Base-by-base conservation (phyloP, 2,329 filamentous ascomycete species). In the Colletotrichum australisinense region DNA sequence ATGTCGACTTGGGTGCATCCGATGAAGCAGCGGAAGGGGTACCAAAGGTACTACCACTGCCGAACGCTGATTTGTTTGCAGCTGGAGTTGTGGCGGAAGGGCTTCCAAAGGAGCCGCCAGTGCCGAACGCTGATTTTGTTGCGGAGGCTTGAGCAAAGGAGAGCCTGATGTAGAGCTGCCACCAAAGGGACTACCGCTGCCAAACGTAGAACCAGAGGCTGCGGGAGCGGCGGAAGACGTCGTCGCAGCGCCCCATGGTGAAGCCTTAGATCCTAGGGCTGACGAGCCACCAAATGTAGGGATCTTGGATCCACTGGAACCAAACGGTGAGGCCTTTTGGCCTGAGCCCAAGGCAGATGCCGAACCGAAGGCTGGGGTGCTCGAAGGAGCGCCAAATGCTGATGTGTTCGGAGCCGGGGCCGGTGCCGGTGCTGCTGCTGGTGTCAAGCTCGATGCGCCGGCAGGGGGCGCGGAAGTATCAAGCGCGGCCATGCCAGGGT, bases 401-500 rank as follows among this genome's bases (percentile, higher is more conserved):
- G 83, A 59, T 63, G 77, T 64, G 72, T 12, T 57, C 24, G 70
- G 19, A 11, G 56, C 28, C 5, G 52, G 19, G 24, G 57, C 32
- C 57, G 12, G 7, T 7, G 49, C 67, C 28, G 68, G 24, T 11
- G 67, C 14, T 11, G 67, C 14, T 74, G 82, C 72, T 59, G 78
- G 63, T 4, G 58, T 19, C 16, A 35, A 19, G 24, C 59, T 28
- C 11, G 42, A 49, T 28, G 68, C 70, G 5, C 79, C 76, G 66
- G 83, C 71, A 4, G 79, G 69, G 74, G 79, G 76, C 46, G 79
- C 71, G 19, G 77, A 69, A 9, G 81, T 77, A 8, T 84, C 77
- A 75, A 80, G 71, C 35, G 78, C 66, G 24, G 88, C 85, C 75
- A 98, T 86, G 5, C 93, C 94, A 53, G 93, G 89, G 81, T 95